These are phyloP conservation scores for Fusarium penzigii DNA, from an alignment of 2,329 filamentous ascomycete species.

Conservation along the genomic window DNA sequence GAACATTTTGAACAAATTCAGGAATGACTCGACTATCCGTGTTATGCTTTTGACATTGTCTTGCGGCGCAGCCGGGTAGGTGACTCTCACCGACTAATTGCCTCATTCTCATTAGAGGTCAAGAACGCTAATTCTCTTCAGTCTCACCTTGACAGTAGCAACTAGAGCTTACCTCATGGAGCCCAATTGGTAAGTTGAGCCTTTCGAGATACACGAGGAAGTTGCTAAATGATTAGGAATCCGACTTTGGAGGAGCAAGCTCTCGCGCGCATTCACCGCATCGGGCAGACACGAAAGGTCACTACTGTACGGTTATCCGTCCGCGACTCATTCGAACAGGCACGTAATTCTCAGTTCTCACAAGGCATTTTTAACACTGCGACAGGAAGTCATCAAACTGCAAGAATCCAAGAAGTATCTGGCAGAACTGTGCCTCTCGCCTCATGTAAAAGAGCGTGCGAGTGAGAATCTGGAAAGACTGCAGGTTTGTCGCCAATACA, in stretches of 20 bases:
- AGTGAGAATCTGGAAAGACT: conserved; percentile 1
- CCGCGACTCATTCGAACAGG: conserved; percentile 40
- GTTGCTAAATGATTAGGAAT: conserved; percentile 32
- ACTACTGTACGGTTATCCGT: conserved; percentile 41
- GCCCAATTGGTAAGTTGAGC: conserved; percentile 43
- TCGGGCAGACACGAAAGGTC: conserved; percentile 38
- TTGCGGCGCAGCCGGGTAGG: conserved; percentile 54
- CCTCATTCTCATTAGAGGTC: background rate
- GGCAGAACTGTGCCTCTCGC: conserved; percentile 2
- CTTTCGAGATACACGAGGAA: accelerated
- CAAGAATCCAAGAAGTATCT: conserved; percentile 18
- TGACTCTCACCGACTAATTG: background rate
- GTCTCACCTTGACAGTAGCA: conserved; percentile 48
- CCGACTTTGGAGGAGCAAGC: conserved; percentile 47
- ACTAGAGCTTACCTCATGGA: conserved; percentile 51
- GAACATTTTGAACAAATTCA: conserved; percentile 42
- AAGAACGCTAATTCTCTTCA: conserved; percentile 13
- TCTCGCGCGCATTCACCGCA: conserved; percentile 39
- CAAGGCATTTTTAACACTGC: accelerated
- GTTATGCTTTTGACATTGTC: conserved; percentile 51
- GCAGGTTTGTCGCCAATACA: background rate
- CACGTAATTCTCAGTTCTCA: background rate
- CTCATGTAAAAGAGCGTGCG: background rate
- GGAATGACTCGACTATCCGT: conserved; percentile 34
- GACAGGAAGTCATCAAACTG: conserved; percentile 13